Conservation (phyloP, 176 grass and related monocot species). For the Zea luxurians region DNA sequence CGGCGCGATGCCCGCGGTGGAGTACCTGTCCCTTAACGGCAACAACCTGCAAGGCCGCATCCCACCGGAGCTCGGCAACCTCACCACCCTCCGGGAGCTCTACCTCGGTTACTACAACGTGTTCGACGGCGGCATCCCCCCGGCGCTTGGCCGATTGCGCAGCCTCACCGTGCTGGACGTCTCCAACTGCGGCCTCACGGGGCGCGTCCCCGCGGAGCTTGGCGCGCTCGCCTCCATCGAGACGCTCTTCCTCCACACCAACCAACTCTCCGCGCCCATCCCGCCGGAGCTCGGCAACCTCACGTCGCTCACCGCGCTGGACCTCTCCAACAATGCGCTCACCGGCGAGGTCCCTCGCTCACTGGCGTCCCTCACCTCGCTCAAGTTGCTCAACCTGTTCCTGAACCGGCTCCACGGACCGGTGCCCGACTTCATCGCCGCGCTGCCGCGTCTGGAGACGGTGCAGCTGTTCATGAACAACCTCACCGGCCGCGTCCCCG, state of each 20-base stretch:
- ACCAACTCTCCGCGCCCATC: conserved; percentile 61
- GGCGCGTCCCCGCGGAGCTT: conserved; percentile 56
- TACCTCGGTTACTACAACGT: conserved; percentile 92
- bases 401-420: conserved; percentile 88
- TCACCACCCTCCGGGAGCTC: conserved; percentile 62
- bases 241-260: conserved; percentile 93
- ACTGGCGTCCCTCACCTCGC: conserved; percentile 49
- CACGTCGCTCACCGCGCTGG: conserved; percentile 56
- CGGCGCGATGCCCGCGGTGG: conserved; percentile 53
- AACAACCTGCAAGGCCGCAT: conserved; percentile 75
- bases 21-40: conserved; percentile 96
- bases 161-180: conserved; percentile 60
- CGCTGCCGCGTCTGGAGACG: conserved; percentile 64
- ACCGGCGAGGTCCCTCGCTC: conserved; percentile 70
- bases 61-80: conserved; percentile 66
- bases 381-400: conserved; percentile 86
- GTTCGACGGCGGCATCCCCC: conserved; percentile 68
- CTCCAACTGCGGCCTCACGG: conserved; percentile 73
- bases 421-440: conserved; percentile 64
- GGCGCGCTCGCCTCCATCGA: conserved; percentile 57
- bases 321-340: conserved; percentile 97
- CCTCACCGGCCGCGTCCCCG: conserved; percentile 76
- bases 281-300: conserved; percentile 73
- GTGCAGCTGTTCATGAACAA: conserved; percentile 99
- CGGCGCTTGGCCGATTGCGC: conserved; percentile 50